A percentile compares a stretch with the other conserved stretches of the same genome.
Conservation (phyloP, 2,329 filamentous ascomycete species). For the Diplodia scrobiculata region DNA sequence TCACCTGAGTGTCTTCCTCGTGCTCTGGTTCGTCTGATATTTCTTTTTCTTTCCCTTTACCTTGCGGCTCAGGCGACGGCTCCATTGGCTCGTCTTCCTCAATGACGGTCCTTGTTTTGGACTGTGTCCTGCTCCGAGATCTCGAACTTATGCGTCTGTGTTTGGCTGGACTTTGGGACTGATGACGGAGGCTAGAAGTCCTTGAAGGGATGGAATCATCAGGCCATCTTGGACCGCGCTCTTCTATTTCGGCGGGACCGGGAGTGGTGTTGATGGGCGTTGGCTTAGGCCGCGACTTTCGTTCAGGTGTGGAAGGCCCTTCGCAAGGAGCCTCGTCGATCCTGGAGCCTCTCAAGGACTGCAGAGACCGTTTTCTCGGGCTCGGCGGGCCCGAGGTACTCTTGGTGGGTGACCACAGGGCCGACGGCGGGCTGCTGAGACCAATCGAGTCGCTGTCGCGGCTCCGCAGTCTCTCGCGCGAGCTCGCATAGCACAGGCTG, state of each 20-base stretch:
- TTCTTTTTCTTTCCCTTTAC: slow-evolving; percentile 32
- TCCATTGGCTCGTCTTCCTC: slow-evolving; percentile 37
- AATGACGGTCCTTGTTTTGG: slow-evolving; percentile 36
- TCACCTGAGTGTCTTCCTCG: slow-evolving; percentile 58
- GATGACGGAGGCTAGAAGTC: slow-evolving; percentile 22
- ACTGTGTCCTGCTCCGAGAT: slow-evolving; percentile 35
- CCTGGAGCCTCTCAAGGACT: slow-evolving; percentile 23
- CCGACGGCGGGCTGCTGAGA: slow-evolving; percentile 10
- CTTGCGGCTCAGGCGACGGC: slow-evolving; percentile 32
- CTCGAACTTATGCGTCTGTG: slow-evolving; percentile 32
- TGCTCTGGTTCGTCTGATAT: slow-evolving; percentile 22
- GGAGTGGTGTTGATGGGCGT: slow-evolving; percentile 16
- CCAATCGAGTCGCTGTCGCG: slow-evolving; percentile 18
- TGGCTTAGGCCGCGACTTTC: background rate
- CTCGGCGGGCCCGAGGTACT: slow-evolving; percentile 35
- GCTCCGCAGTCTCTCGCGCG: slow-evolving; percentile 65
- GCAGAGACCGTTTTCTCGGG: slow-evolving; percentile 21
- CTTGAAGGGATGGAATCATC: slow-evolving; percentile 22
- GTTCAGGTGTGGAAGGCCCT: slow-evolving; percentile 16
- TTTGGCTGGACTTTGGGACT: slow-evolving; percentile 26
- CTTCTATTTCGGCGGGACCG: slow-evolving; percentile 4
- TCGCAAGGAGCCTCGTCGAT: slow-evolving; percentile 26
- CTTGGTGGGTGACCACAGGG: slow-evolving; percentile 23
- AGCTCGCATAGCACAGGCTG: slow-evolving; percentile 72
- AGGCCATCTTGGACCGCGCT: slow-evolving; percentile 20